phyloP scores from a whole-genome alignment of 1,139 yeast species.

The Debaryomyces sp. region DNA sequence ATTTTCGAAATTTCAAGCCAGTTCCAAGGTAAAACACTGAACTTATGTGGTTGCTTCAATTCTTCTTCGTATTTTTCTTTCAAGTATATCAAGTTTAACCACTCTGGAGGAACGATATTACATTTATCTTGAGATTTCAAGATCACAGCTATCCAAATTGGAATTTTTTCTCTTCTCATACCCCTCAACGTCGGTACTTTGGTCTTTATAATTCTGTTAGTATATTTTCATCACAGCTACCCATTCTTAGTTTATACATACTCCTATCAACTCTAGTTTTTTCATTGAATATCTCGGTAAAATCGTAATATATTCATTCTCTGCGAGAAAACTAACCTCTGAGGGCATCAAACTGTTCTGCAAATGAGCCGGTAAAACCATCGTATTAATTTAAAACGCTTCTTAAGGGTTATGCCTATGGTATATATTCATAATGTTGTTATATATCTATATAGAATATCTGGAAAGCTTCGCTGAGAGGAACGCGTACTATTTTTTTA shows the following conservation, averaged over 20 bases:
- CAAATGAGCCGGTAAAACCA: conserved; percentile 67
- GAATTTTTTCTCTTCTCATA: conserved; percentile 70
- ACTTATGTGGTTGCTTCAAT: conserved; percentile 54
- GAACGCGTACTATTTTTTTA: conserved; percentile 4
- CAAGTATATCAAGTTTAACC: conserved; percentile 71
- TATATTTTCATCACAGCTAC: conserved; percentile 11
- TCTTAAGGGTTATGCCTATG: neutral
- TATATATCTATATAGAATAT: neutral
- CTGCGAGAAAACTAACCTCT: conserved; percentile 84
- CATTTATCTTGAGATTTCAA: conserved; percentile 86
- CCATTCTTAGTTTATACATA: conserved; percentile 26
- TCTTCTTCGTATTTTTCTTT: conserved; percentile 71
- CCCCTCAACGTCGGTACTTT: conserved; percentile 61
- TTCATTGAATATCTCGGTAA: conserved; percentile 76
- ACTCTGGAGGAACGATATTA: conserved; percentile 80
- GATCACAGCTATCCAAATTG: conserved; percentile 86
- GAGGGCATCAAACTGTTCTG: conserved; percentile 68
- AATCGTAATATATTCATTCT: conserved; percentile 70
- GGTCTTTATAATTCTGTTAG: conserved; percentile 29
- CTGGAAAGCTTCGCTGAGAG: neutral
- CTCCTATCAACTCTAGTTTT: conserved; percentile 64
- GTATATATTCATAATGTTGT: neutral
- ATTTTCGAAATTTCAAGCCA: conserved; percentile 85
- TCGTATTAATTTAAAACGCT: conserved; percentile 19
- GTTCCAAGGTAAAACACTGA: conserved; percentile 77